Percentiles rank a stretch among this genome's conserved stretches.
Evolutionary conservation across 305 asterid genomes (phyloP).

Genomic region (Caryopteris hybrid): DNA sequence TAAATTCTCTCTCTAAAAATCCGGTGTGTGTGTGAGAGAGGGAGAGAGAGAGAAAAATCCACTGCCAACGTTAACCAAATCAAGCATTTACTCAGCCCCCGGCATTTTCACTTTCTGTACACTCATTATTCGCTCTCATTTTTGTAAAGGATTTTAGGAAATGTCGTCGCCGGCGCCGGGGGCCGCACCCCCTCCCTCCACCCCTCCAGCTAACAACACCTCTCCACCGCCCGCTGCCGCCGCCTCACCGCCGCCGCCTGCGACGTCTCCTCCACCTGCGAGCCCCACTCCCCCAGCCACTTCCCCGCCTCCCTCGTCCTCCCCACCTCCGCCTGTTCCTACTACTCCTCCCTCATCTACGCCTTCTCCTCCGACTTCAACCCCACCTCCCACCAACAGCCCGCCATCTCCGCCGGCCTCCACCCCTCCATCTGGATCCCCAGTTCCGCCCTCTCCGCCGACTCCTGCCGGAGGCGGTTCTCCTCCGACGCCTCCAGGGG

Average conservation of each 20-base stretch:
- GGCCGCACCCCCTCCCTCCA: slow-evolving; percentile 48
- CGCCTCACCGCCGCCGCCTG: slow-evolving; percentile 31
- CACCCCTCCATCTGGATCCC: slow-evolving; percentile 37
- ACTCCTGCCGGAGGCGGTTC: slow-evolving; percentile 27
- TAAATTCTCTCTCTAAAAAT: slow-evolving; percentile 17
- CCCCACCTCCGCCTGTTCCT: slow-evolving; percentile 30
- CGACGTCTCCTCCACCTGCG: slow-evolving; percentile 38
- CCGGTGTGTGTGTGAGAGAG: no score
- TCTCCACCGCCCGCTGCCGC: slow-evolving; percentile 49
- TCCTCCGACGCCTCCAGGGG: slow-evolving; percentile 21
- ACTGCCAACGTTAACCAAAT: not conserved
- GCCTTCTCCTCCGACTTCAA: slow-evolving; percentile 35
- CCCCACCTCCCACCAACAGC: slow-evolving; percentile 32
- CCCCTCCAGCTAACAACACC: slow-evolving; percentile 43
- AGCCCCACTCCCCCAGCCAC: slow-evolving; percentile 34
- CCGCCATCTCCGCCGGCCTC: slow-evolving; percentile 39
- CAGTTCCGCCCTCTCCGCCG: slow-evolving; percentile 20
- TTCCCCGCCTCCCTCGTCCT: slow-evolving; percentile 28
- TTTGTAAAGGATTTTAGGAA: not conserved
- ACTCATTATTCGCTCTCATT: not conserved
- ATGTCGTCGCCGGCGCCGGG: slow-evolving; percentile 44
- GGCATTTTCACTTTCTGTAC: not conserved
- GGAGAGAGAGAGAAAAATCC: slow-evolving; percentile 9
- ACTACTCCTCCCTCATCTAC: slow-evolving; percentile 44
- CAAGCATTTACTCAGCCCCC: not conserved